Conservation (phyloP, 2,329 filamentous ascomycete genomes). For the Fusarium heterosporum region DNA sequence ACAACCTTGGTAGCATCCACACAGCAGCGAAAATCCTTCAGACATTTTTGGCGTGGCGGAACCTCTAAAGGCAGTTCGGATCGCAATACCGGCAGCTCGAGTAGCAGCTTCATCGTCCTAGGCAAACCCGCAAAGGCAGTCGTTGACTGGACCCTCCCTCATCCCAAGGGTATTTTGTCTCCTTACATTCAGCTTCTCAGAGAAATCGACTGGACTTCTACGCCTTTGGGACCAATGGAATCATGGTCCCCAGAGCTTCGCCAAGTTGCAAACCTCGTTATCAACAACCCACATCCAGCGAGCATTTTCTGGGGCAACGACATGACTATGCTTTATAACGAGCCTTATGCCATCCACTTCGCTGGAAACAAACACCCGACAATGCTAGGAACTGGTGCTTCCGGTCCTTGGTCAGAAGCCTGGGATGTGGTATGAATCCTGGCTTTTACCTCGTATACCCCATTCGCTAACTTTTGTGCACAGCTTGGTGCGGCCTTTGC, state of each 20-base stretch:
- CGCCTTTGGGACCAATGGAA: slow-evolving; percentile 57
- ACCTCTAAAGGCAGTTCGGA: slow-evolving; percentile 45
- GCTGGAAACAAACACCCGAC: slow-evolving; percentile 72
- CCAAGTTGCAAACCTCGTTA: slow-evolving; percentile 54
- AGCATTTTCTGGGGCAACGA: slow-evolving; percentile 73
- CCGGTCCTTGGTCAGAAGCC: slow-evolving; percentile 67
- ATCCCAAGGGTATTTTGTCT: slow-evolving; percentile 49
- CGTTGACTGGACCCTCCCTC: slow-evolving; percentile 51
- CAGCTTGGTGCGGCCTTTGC: slow-evolving; percentile 48
- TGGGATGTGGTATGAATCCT: slow-evolving; percentile 47
- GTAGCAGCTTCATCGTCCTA: slow-evolving; percentile 47
- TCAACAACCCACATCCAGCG: slow-evolving; percentile 57
- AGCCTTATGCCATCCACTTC: slow-evolving; percentile 66
- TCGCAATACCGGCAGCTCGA: slow-evolving; percentile 44
- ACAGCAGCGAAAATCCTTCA: neutral
- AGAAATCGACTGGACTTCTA: slow-evolving; percentile 56
- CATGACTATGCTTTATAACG: slow-evolving; percentile 72
- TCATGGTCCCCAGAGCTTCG: slow-evolving; percentile 60
- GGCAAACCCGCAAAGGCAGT: slow-evolving; percentile 51
- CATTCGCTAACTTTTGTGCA: neutral
- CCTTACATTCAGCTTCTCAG: slow-evolving; percentile 48
- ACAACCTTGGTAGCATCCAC: slow-evolving; percentile 10
- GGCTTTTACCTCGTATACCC: fast-evolving
- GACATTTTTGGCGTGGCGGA: slow-evolving; percentile 1
- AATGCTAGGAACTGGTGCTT: slow-evolving; percentile 69